Percentiles rank a stretch among this genome's conserved stretches.
Evolutionary conservation across 495 filamentous ascomycete genomes (phyloP).

Genomic region (Xylaria grammica): DNA sequence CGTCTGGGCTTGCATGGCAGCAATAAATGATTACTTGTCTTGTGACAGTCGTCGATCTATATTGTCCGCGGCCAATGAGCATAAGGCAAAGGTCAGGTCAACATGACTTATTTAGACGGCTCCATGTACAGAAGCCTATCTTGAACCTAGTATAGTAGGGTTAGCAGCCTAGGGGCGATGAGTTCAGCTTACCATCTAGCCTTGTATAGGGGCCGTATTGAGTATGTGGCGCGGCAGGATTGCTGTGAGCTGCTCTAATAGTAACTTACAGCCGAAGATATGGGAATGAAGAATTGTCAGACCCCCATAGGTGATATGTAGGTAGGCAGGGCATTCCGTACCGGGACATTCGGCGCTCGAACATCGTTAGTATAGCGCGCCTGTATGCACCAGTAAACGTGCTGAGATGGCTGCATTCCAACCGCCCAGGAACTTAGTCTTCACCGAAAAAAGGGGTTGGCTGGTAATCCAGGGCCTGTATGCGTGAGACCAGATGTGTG

Average conservation of each 20-base stretch:
- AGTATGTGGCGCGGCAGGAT: background rate
- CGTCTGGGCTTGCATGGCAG: background rate
- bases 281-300: background rate
- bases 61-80: background rate
- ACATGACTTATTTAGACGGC: background rate
- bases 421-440: background rate
- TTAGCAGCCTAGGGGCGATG: background rate
- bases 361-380: background rate
- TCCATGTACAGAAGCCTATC: background rate
- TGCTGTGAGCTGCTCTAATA: background rate
- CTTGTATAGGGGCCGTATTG: background rate
- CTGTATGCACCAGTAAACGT: background rate
- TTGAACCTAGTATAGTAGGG: background rate
- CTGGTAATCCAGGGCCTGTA: background rate
- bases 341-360: background rate
- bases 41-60: background rate
- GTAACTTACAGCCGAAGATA: background rate
- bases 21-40: background rate
- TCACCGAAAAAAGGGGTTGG: background rate
- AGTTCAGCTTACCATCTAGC: slow-evolving; percentile 9
- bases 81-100: background rate
- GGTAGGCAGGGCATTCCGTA: background rate
- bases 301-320: background rate
- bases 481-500: background rate
- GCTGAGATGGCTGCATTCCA: background rate